These are phyloP conservation scores for Solanum virginianum DNA, from an alignment of 257 asterid genomes.

Conservation along the genomic window DNA sequence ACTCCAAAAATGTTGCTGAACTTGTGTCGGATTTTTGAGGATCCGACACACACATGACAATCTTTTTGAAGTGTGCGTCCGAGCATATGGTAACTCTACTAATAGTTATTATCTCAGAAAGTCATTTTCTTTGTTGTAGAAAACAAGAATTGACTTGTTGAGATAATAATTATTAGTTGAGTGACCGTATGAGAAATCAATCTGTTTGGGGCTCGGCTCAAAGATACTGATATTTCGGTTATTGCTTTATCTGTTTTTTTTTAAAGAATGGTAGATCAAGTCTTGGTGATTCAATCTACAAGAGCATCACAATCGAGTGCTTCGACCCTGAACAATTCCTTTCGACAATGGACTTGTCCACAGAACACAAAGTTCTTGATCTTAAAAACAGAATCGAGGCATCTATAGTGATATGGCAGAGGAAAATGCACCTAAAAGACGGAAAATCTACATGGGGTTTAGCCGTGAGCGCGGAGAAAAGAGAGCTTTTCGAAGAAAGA, in stretches of 20 bases:
- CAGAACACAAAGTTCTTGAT: conserved; percentile 80
- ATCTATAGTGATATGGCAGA: conserved; percentile 74
- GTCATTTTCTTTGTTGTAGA: not conserved
- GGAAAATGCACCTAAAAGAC: conserved; percentile 65
- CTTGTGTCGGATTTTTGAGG: not conserved
- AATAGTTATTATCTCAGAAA: not conserved
- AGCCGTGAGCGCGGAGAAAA: conserved; percentile 59
- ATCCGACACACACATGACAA: not conserved
- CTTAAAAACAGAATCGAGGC: conserved; percentile 88
- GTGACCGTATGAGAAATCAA: not conserved
- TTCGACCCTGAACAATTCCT: conserved; percentile 70
- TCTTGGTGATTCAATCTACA: conserved; percentile 69
- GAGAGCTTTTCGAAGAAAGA: conserved; percentile 82
- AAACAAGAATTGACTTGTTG: not conserved
- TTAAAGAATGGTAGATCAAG: conserved; percentile 82
- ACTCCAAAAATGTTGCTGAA: not conserved
- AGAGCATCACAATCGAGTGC: conserved; percentile 53
- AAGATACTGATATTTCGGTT: not conserved
- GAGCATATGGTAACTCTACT: not conserved
- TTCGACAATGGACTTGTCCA: conserved; percentile 49
- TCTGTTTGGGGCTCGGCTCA: not conserved
- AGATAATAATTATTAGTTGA: not conserved
- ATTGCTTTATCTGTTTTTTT: not conserved
- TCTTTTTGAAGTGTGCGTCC: not conserved
- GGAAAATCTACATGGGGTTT: conserved; percentile 65